These are phyloP conservation scores for Dentipellis sp. DNA, from an alignment of 768 basidiomycete genomes.

Conservation along the genomic window DNA sequence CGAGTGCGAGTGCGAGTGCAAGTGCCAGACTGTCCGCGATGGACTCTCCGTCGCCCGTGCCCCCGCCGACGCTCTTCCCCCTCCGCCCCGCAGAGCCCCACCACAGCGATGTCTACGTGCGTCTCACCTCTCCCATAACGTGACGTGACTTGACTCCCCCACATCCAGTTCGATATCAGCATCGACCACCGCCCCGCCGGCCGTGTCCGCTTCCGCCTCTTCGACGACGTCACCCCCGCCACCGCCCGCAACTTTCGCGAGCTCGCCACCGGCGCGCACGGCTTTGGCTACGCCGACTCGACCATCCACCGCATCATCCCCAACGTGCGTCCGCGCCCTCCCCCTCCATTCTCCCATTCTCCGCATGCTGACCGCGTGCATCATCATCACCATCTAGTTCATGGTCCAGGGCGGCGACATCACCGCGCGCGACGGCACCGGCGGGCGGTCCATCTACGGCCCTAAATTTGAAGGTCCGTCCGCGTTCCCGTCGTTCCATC, in stretches of 20 bases:
- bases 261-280: constrained; percentile 39
- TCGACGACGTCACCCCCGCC: constrained; percentile 38
- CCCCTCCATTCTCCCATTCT: background rate
- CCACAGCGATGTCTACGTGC: constrained; percentile 7
- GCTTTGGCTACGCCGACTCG: constrained; percentile 39
- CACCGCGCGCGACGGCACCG: constrained; percentile 63
- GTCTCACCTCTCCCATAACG: background rate
- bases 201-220: constrained; percentile 48
- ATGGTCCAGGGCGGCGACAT: constrained; percentile 90
- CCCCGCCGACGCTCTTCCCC: too few relatives aligned
- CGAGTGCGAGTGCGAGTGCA: too few relatives aligned
- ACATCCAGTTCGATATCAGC: constrained; percentile 23
- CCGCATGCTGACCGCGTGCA: background rate
- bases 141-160: background rate
- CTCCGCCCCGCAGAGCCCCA: too few relatives aligned
- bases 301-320: constrained; percentile 58
- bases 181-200: constrained; percentile 22
- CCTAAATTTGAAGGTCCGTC: constrained; percentile 58
- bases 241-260: constrained; percentile 49
- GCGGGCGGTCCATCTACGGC: constrained; percentile 84
- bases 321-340: constrained; percentile 28
- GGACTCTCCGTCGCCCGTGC: too few relatives aligned
- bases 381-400: constrained; percentile 29
- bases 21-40: too few relatives aligned
- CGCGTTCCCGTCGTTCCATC: background rate